A percentile compares a stretch with the other conserved stretches of the same genome.
phyloP scores from a whole-genome alignment of 495 filamentous ascomycete genomes.

The Penicillium cataractarum region DNA sequence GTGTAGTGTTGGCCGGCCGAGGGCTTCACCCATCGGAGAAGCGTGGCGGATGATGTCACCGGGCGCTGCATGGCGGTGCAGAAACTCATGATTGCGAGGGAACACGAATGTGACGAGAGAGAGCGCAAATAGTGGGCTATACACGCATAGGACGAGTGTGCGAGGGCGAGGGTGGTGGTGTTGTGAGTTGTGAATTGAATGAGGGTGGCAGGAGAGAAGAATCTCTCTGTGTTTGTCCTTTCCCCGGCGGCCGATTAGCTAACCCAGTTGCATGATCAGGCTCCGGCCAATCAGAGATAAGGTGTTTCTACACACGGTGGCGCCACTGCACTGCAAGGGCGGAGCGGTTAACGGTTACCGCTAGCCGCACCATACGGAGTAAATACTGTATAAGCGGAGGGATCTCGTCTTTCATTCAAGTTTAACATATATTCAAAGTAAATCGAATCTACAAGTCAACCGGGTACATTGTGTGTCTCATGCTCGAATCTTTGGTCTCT shows the following conservation, averaged over 20 bases:
- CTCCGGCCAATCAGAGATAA: conserved; percentile 45
- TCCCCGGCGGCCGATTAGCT: conserved; percentile 29
- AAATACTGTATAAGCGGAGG: too few relatives aligned
- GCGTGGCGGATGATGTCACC: conserved; percentile 59
- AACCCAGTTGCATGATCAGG: conserved; percentile 30
- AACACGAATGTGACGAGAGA: conserved; percentile 23
- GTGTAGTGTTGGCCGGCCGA: conserved; percentile 51
- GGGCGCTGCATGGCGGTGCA: conserved; percentile 39
- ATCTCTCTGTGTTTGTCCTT: conserved; percentile 20
- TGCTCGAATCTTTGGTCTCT: not conserved
- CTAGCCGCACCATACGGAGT: too few relatives aligned
- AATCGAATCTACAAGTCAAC: not conserved
- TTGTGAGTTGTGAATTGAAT: conserved; percentile 1
- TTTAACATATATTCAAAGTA: not conserved
- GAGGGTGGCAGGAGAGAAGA: conserved; percentile 8
- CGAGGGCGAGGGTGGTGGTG: conserved; percentile 13
- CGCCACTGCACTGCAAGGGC: conserved; percentile 36
- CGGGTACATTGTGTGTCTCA: not conserved
- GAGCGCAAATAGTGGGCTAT: conserved; percentile 14
- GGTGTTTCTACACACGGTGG: conserved; percentile 50
- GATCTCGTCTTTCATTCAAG: too few relatives aligned
- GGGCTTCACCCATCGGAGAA: conserved; percentile 54
- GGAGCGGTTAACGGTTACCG: not conserved
- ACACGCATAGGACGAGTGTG: conserved; percentile 19
- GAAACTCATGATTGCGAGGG: conserved; percentile 40